Evolutionary conservation across 163 green algal species (phyloP).

Genomic region (Scenedesmus sp.): DNA sequence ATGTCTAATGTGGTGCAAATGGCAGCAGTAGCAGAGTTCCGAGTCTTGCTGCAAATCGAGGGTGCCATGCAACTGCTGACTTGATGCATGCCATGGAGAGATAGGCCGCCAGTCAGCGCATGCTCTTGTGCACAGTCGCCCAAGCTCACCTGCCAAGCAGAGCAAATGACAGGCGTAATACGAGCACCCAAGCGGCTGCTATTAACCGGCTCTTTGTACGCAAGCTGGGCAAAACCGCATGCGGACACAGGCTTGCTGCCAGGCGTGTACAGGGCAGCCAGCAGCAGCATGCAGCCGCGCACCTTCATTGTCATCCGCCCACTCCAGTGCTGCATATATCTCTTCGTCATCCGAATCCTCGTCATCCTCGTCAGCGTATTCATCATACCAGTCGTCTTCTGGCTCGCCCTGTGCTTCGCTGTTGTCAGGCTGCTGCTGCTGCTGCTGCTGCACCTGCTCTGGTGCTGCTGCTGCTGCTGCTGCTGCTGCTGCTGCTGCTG

Average conservation of each 20-base stretch:
- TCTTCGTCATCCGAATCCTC: conserved; percentile 71
- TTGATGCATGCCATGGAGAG: neutral
- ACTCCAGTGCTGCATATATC: conserved; percentile 75
- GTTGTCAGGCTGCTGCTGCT: conserved; percentile 18
- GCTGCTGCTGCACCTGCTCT: neutral
- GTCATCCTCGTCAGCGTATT: conserved; percentile 69
- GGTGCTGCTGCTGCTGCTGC: neutral
- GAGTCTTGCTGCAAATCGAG: neutral
- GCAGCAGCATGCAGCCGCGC: conserved; percentile 1
- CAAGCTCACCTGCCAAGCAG: no score
- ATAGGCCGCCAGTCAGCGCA: no score
- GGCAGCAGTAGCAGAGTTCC: neutral
- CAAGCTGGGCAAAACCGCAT: no score
- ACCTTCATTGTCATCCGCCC: conserved; percentile 80
- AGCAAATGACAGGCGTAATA: no score
- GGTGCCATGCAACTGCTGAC: neutral
- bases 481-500: neutral
- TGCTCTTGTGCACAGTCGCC: no score
- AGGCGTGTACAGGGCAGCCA: neutral
- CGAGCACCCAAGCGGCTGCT: no score
- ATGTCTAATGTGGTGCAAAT: neutral
- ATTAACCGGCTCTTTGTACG: no score
- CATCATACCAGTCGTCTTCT: conserved; percentile 51
- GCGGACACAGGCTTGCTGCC: no score
- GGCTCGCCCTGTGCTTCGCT: neutral